Base-by-base conservation (phyloP, 2,329 filamentous ascomycete genomes). In the Cladosporium cucumerinum region DNA sequence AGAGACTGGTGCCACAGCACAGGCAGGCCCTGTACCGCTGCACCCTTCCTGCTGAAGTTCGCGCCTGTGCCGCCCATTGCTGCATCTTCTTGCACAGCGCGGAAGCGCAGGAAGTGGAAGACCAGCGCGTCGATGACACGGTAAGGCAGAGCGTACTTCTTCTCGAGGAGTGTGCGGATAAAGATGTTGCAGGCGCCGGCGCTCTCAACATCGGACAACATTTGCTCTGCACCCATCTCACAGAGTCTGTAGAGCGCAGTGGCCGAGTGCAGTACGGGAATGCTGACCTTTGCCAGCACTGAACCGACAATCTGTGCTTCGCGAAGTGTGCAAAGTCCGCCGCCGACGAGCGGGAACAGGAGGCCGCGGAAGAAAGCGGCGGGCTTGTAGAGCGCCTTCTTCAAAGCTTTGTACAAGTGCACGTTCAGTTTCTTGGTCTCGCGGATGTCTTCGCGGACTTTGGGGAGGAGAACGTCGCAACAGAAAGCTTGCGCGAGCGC, bases 1-100 rank as follows among this genome's bases (percentile, higher is more conserved):
- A 99, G 82, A 71, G 90, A 93, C 80, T 98, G 94, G 78, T 99
- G 95, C 93, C 94, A 99, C 64, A 99, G 87, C 8, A 99, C 93
- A 0, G 96, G 95, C 69, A 98, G 77, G 74, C 75, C 76, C 70
- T 83, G 77, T 36, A 72, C 69, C 70, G 82, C 78, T 76, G 86
- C 84, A n/a, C 75, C 76, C 10, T 76, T 77, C 34, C 73, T 75
- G 5, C 74, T 72, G 30, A 72, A 72, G 28, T 54, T 54, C 10
- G 32, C 51, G 0, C 69, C 73, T 1, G 55, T 25, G n/a, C 81
- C 81, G 11, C 82, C 78, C 81, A 88, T 87, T 30, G 79, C 80
- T 63, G 89, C 87, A 34, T 85, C 79, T 21, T 84, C 82, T 67
- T 91, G 88, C 28, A 86, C 84, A 61, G 86, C 90, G 36, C 91